Percentiles rank a stretch among this genome's conserved stretches.
Conservation (phyloP, 495 filamentous ascomycete genomes). For the Margaritispora aquatica region DNA sequence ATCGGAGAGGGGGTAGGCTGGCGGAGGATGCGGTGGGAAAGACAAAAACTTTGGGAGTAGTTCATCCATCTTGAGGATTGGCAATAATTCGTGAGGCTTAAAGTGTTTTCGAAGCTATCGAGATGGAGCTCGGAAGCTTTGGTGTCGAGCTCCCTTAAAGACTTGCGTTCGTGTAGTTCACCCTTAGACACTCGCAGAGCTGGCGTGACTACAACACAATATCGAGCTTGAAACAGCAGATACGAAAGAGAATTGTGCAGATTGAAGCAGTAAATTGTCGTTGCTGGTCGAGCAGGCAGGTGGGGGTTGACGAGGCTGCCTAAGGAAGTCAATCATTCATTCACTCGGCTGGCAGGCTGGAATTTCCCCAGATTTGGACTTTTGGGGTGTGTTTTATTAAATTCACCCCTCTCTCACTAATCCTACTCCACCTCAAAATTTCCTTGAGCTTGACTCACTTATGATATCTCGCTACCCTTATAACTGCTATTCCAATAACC, state of each 20-base stretch:
- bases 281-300: neutral
- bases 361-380: slow-evolving; percentile 1
- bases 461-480: neutral
- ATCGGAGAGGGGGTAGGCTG: slow-evolving; percentile 27
- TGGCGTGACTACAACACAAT: no score
- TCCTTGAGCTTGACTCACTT: slow-evolving; percentile 2
- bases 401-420: neutral
- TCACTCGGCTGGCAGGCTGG: neutral
- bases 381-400: neutral
- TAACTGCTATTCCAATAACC: neutral
- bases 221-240: no score
- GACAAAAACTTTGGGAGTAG: slow-evolving; percentile 31
- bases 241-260: neutral
- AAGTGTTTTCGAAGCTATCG: neutral
- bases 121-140: neutral
- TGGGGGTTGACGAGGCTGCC: slow-evolving; percentile 3
- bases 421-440: slow-evolving; percentile 8
- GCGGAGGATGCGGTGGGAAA: slow-evolving; percentile 36
- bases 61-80: slow-evolving; percentile 26
- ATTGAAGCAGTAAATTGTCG: neutral
- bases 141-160: neutral
- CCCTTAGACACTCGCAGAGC: no score
- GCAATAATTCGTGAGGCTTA: neutral
- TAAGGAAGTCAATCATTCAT: neutral
- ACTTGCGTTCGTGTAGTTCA: neutral